Conservation (phyloP, 2,329 filamentous ascomycete genomes). For the Bipolaris zeicola region DNA sequence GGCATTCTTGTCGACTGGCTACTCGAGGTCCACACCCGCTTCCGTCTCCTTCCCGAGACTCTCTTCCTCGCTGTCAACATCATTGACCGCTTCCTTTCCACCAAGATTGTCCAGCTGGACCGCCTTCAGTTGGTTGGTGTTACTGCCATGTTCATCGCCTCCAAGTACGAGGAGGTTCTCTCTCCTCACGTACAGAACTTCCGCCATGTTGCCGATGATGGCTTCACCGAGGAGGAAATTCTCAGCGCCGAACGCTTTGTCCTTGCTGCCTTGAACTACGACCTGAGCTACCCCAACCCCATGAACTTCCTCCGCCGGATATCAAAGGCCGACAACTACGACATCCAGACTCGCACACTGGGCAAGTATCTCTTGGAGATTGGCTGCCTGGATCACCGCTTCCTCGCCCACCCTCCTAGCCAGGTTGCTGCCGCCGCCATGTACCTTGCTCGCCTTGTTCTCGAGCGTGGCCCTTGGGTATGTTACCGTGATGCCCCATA, state of each 20-base stretch:
- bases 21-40: constrained; percentile 96
- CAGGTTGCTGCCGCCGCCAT: constrained; percentile 91
- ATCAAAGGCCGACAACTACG: constrained; percentile 99
- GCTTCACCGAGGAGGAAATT: constrained; percentile 93
- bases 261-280: constrained; percentile 88
- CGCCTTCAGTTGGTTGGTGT: constrained; percentile 95
- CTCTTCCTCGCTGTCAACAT: constrained; percentile 97
- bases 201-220: constrained; percentile 94
- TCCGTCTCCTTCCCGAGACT: constrained; percentile 93
- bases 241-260: constrained; percentile 96
- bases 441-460: constrained; percentile 89
- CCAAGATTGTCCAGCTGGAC: constrained; percentile 94
- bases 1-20: constrained; percentile 98
- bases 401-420: constrained; percentile 87
- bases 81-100: constrained; percentile 95
- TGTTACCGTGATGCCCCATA: constrained; percentile 42
- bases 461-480: constrained; percentile 92
- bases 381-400: constrained; percentile 90
- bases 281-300: constrained; percentile 97
- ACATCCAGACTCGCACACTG: constrained; percentile 95
- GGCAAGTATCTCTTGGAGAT: constrained; percentile 99
- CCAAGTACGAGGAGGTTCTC: constrained; percentile 97
- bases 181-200: constrained; percentile 98
- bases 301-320: constrained; percentile 99
- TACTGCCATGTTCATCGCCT: constrained; percentile 98